phyloP scores from a whole-genome alignment of 2,329 filamentous ascomycete species.

The Exserohilum turcica region DNA sequence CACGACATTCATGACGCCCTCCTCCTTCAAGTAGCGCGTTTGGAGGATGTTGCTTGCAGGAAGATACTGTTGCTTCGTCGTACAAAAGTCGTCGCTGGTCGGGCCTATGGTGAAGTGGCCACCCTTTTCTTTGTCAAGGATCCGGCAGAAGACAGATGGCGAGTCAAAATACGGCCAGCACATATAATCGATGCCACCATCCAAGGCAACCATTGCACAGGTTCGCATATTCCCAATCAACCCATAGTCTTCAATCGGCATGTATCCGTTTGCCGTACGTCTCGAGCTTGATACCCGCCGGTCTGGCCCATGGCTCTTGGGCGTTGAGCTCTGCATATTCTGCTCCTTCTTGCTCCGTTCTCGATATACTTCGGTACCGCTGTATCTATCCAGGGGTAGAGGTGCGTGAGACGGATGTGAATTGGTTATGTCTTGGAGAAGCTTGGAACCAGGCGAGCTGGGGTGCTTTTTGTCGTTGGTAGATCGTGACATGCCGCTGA shows the following conservation, averaged over 20 bases:
- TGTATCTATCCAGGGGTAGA: slow-evolving; percentile 12
- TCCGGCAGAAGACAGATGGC: slow-evolving; percentile 73
- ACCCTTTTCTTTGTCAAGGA: slow-evolving; percentile 75
- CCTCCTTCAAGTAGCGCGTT: slow-evolving; percentile 77
- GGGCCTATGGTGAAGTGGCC: slow-evolving; percentile 70
- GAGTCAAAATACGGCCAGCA: slow-evolving; percentile 75
- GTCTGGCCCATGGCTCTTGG: slow-evolving; percentile 12
- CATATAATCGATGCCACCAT: slow-evolving; percentile 58
- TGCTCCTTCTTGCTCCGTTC: slow-evolving; percentile 11
- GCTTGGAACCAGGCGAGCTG: slow-evolving; percentile 11
- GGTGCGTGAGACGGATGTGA: slow-evolving; percentile 10
- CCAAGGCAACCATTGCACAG: slow-evolving; percentile 51
- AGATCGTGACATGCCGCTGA: slow-evolving; percentile 14
- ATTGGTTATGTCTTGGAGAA: slow-evolving; percentile 18
- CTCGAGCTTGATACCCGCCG: slow-evolving; percentile 22
- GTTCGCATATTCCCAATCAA: slow-evolving; percentile 83
- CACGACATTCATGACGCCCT: slow-evolving; percentile 72
- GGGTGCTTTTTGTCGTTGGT: slow-evolving; percentile 1
- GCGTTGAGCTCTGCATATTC: slow-evolving; percentile 21
- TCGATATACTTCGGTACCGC: slow-evolving; percentile 15
- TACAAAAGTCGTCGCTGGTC: slow-evolving; percentile 58
- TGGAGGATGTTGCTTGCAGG: slow-evolving; percentile 76
- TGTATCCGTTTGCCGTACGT: slow-evolving; percentile 34
- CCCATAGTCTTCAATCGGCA: slow-evolving; percentile 69
- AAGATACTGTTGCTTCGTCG: slow-evolving; percentile 78